A percentile compares a stretch with the other conserved stretches of the same genome.
These are phyloP conservation scores for Russula foetens DNA, from an alignment of 768 basidiomycete genomes.

Conservation along the genomic window DNA sequence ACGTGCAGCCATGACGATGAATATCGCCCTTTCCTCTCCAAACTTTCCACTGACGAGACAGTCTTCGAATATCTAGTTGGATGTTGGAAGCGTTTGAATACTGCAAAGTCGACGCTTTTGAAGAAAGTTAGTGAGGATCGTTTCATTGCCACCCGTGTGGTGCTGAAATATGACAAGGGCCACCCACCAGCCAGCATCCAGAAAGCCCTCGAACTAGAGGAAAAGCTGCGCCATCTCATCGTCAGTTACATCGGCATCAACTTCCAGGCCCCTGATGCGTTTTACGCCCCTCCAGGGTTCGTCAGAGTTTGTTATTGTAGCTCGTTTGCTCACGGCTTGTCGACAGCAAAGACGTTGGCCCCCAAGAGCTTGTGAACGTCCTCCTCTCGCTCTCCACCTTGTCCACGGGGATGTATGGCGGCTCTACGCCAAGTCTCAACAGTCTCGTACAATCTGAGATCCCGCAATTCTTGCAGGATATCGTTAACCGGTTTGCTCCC, in stretches of 20 bases:
- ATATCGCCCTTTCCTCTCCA: constrained; percentile 62
- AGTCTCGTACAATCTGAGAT: constrained; percentile 61
- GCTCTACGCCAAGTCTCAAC: constrained; percentile 37
- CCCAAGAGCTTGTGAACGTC: constrained; percentile 74
- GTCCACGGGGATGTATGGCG: constrained; percentile 53
- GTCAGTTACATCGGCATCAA: constrained; percentile 85
- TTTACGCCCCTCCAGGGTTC: constrained; percentile 78
- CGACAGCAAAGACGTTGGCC: constrained; percentile 59
- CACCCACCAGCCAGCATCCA: constrained; percentile 56
- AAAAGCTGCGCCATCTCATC: constrained; percentile 72
- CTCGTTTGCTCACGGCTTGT: background rate
- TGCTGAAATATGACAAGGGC: constrained; percentile 31
- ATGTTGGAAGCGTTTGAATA: constrained; percentile 84
- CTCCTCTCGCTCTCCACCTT: constrained; percentile 67
- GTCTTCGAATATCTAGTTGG: constrained; percentile 85
- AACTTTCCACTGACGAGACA: constrained; percentile 70
- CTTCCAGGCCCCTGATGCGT: constrained; percentile 91
- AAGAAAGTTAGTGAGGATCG: constrained; percentile 46
- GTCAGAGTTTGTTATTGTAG: constrained; percentile 21
- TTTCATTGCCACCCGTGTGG: background rate
- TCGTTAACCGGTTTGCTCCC: constrained; percentile 72
- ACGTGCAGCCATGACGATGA: constrained; percentile 60
- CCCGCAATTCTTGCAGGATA: constrained; percentile 74
- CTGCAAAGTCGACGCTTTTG: constrained; percentile 40
- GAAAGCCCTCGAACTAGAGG: constrained; percentile 52